Evolutionary conservation across 73 alveolate species (phyloP).

Genomic region (Durusdinium trenchii): DNA sequence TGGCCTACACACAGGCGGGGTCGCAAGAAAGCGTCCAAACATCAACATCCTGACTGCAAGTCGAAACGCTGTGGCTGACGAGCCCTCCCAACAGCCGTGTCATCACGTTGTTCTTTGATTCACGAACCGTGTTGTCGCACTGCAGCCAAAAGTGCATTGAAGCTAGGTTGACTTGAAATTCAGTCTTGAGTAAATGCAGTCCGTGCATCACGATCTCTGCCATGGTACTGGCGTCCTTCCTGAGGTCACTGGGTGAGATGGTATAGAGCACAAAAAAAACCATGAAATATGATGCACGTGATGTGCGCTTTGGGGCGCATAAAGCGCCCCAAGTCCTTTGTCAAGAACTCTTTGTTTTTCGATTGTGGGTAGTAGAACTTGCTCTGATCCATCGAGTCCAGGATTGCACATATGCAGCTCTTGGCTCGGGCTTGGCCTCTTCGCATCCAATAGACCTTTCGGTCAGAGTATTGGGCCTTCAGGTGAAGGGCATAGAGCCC

Average conservation of each 20-base stretch:
- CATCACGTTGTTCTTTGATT: background rate
- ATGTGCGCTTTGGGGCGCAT: constrained; percentile 28
- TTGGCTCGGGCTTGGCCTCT: background rate
- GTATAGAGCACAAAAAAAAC: background rate
- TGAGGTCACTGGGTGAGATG: background rate
- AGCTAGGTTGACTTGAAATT: background rate
- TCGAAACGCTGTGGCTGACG: background rate
- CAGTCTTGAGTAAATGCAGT: background rate
- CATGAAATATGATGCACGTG: background rate
- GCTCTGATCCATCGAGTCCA: background rate
- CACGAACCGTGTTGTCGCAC: background rate
- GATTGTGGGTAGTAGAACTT: background rate
- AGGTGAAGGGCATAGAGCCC: background rate
- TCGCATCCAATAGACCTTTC: background rate
- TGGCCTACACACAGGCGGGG: no score
- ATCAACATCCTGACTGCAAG: no score
- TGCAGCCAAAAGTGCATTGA: background rate
- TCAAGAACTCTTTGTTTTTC: background rate
- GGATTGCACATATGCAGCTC: background rate
- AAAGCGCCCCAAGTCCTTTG: background rate
- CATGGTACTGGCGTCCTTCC: constrained; percentile 18
- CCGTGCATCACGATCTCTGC: background rate
- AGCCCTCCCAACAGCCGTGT: background rate
- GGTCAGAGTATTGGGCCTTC: background rate
- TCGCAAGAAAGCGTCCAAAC: no score